Base-by-base conservation (phyloP, 768 basidiomycete genomes). In the Russula ochroleuca region DNA sequence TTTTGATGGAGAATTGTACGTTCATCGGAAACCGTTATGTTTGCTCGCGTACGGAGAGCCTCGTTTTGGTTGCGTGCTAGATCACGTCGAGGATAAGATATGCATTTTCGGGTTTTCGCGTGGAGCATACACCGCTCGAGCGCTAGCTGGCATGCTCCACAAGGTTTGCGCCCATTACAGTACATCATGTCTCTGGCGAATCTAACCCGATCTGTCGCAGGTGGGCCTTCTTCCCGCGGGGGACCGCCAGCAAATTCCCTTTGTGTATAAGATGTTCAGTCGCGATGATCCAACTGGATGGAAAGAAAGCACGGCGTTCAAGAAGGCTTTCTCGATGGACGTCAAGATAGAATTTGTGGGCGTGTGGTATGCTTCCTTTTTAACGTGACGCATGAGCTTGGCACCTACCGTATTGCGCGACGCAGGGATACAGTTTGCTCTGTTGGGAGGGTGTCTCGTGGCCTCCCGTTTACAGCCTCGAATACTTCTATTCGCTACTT, bases 51-150 rank as follows among this genome's bases (percentile, higher is more conserved):
- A n/a, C n/a, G 58, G 11, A 35, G 31, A 23, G n/a, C n/a, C 40
- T 61, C 45, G 47, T 19, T 33, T 61, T 57, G n/a, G 57, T n/a
- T 23, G n/a, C 41, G 86, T 38, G 11, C 23, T 55, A 88, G 86
- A 88, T 61, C 75, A 82, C 40, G 78, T 79, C 21, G 86, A 85
- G 0, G 90, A 92, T 72, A 86, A 83, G 66, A 87, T 93, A 4
- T 90, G 81, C 70, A 77, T 93, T 4, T 92, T 92, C 69, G 91
- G 89, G 0, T 91, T 91, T 72, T 90, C 89, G 3, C 78, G 90
- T 60, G 89, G 89, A 19, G 87, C 87, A 48, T 90, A 83, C 67
- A 86, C 87, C 23, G 77, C 81, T 63, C 81, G 89, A 53, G 87
- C 86, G 2, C 76, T 88, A 17, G 88, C 85, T 15, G 89, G 88